Conservation (phyloP, 73 alveolate species). For the Paramecium pentaurelia region DNA sequence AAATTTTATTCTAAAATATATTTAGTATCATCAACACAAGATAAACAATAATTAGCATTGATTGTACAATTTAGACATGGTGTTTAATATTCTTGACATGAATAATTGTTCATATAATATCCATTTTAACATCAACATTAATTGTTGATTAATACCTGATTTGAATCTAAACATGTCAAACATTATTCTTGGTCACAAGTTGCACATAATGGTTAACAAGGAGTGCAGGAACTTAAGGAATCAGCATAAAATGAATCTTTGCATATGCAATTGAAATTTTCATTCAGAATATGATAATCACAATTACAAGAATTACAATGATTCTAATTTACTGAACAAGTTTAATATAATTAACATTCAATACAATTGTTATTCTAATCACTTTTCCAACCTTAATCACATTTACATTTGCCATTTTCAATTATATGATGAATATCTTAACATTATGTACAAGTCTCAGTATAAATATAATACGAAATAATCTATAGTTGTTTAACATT, state of each 20-base stretch:
- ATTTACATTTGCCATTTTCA: not conserved
- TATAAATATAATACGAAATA: too few species aligned
- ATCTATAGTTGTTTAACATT: not conserved
- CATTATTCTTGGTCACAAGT: not conserved
- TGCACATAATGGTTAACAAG: not conserved
- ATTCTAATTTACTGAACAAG: not conserved
- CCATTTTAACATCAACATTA: not conserved
- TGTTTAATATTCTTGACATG: not conserved
- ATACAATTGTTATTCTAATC: not conserved
- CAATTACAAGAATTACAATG: not conserved
- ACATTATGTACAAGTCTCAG: not conserved
- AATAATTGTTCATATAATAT: not conserved
- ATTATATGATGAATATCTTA: not conserved
- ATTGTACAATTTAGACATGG: not conserved
- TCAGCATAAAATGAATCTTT: not conserved
- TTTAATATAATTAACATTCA: not conserved
- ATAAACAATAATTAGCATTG: not conserved
- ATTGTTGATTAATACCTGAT: not conserved
- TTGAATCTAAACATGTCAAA: not conserved
- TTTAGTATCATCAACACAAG: not conserved
- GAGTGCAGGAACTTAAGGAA: not conserved
- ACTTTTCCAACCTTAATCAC: not conserved
- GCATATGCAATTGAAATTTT: not conserved
- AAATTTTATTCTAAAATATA: not conserved
- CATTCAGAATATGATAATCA: not conserved